Conservation (phyloP, 2,329 filamentous ascomycete species). For the Fusarium hostae region DNA sequence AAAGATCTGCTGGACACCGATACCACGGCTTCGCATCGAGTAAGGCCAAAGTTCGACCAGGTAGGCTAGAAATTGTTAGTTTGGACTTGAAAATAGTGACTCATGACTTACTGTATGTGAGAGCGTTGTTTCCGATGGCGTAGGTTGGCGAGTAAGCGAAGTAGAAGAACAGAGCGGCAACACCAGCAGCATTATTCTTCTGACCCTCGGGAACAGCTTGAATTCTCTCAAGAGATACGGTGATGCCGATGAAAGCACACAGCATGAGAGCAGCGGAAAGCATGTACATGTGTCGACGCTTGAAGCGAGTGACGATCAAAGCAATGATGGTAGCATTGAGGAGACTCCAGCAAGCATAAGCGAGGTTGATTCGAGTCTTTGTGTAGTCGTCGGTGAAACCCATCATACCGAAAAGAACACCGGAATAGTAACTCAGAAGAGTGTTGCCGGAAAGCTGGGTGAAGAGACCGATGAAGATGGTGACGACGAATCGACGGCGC, state of each 20-base stretch:
- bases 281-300: slow-evolving; percentile 62
- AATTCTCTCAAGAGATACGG: slow-evolving; percentile 57
- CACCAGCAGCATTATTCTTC: slow-evolving; percentile 20
- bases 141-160: slow-evolving; percentile 34
- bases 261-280: slow-evolving; percentile 60
- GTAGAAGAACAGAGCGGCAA: slow-evolving; percentile 32
- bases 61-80: slow-evolving; percentile 50
- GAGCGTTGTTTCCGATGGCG: slow-evolving; percentile 38
- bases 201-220: slow-evolving; percentile 46
- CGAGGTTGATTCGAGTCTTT: slow-evolving; percentile 60
- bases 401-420: slow-evolving; percentile 56
- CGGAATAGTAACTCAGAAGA: slow-evolving; percentile 47
- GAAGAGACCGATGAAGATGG: slow-evolving; percentile 62
- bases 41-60: slow-evolving; percentile 70
- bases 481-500: slow-evolving; percentile 60
- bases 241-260: slow-evolving; percentile 65
- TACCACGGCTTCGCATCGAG: slow-evolving; percentile 65
- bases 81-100: accelerated
- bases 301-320: slow-evolving; percentile 58
- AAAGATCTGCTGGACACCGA: slow-evolving; percentile 67
- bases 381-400: slow-evolving; percentile 54
- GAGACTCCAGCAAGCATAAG: slow-evolving; percentile 58
- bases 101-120: slow-evolving; percentile 34
- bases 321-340: slow-evolving; percentile 55
- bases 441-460: slow-evolving; percentile 64